phyloP scores from a whole-genome alignment of 2,329 filamentous ascomycete species.

The Fusarium sp. region DNA sequence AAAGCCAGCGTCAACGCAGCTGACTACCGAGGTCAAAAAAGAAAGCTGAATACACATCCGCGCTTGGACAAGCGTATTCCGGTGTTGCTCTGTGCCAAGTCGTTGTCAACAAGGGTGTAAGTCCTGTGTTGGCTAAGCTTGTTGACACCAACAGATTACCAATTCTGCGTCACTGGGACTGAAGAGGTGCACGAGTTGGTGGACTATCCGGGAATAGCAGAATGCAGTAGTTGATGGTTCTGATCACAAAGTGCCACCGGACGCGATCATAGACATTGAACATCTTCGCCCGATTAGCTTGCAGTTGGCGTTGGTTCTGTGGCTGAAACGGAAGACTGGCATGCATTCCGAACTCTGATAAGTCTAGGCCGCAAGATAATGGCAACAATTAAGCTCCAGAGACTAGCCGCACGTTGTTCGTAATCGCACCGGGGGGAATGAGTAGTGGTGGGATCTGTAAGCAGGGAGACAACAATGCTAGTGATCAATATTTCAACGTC shows the following conservation, averaged over 20 bases:
- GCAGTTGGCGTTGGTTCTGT: slow-evolving; percentile 6
- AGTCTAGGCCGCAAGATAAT: slow-evolving; percentile 16
- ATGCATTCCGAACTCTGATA: slow-evolving; percentile 35
- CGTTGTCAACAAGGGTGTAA: slow-evolving; percentile 1
- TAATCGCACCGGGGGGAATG: slow-evolving; percentile 10
- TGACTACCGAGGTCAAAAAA: neutral
- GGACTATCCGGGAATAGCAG: slow-evolving; percentile 20
- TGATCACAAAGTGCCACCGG: neutral
- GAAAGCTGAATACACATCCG: slow-evolving; percentile 17
- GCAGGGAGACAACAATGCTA: slow-evolving; percentile 20
- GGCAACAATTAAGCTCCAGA: neutral
- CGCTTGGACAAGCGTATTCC: slow-evolving; percentile 16
- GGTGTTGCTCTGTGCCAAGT: slow-evolving; percentile 17
- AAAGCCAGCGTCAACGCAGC: neutral
- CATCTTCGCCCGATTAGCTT: slow-evolving; percentile 9
- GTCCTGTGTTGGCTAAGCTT: slow-evolving; percentile 4
- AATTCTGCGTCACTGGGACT: slow-evolving; percentile 32
- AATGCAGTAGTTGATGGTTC: neutral
- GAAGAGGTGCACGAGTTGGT: slow-evolving; percentile 20
- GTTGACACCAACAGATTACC: slow-evolving; percentile 5
- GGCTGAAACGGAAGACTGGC: slow-evolving; percentile 44
- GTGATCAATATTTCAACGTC: neutral
- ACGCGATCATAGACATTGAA: slow-evolving; percentile 10
- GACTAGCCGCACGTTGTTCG: neutral
- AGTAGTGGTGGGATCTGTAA: slow-evolving; percentile 7